Evolutionary conservation across 2,329 filamentous ascomycete genomes (phyloP), one percentile per base, ranked within the genome.

Genomic region (Biscogniauxia marginata): DNA sequence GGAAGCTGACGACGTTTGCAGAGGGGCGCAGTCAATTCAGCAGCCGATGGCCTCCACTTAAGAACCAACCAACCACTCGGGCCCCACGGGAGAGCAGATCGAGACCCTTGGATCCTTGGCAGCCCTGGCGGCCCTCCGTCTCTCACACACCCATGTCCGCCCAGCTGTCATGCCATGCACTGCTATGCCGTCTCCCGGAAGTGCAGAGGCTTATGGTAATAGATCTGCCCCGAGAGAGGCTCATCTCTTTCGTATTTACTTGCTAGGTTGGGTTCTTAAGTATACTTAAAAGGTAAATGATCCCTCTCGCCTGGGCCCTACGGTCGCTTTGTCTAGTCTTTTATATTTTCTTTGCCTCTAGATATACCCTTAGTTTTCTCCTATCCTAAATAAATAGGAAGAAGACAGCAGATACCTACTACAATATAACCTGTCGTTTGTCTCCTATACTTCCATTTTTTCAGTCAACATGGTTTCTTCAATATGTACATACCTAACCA

Each of bases 381-480:
- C 5, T 39, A 39, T 16, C 9, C 30, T 39, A 9, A 39, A 39
- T 39, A 39, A 16, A 39, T 39, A 39, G 30, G 30, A 39, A 16
- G n/a, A 39, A 16, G n/a, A 11, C 13, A 53, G 52, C 46, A 30
- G 20, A 21, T 39, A 39, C 30, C 11, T 39, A 39, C 50, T 53
- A 46, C 46, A 48, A 20, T 53, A 55, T 49, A 43, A 52, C 45
- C 46, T n/a, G 43, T 50, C 50, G 43, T 45, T 46, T 47, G 47
- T 53, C 45, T 48, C 23, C 11, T 39, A 52, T 19, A 18, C 46
- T 57, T 47, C 20, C 34, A 46, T n/a, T 2, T 44, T 43, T 24
- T 46, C 21, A 46, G 7, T 50, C 50, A 63, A 61, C 43, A 71
- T 70, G 68, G 44, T 68, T 49, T 56, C 62, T 56, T 67, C 67